Evolutionary conservation across 331 rosid species (phyloP).

Genomic region (Quercus lobata): DNA sequence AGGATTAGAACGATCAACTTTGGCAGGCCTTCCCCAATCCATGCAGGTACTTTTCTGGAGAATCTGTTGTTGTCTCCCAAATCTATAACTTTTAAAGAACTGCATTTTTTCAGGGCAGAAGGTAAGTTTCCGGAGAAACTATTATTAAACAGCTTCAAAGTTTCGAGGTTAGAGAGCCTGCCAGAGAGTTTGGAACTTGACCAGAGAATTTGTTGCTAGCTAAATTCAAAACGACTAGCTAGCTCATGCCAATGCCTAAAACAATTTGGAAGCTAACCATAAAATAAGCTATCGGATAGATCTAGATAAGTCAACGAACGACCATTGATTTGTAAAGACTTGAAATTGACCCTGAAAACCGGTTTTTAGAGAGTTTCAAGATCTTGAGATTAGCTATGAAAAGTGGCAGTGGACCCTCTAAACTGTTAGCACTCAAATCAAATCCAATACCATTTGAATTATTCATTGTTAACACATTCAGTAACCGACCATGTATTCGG

Average conservation of each 20-base stretch:
- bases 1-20: conserved; percentile 24
- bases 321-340: background rate
- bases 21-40: conserved; percentile 28
- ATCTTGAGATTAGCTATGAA: background rate
- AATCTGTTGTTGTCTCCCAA: conserved; percentile 32
- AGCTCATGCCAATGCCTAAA: background rate
- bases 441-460: rapidly evolving
- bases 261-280: conserved; percentile 21
- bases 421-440: conserved; percentile 25
- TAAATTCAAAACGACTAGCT: background rate
- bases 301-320: background rate
- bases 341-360: conserved; percentile 10
- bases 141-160: conserved; percentile 16
- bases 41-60: conserved; percentile 22
- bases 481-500: background rate
- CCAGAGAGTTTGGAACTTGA: conserved; percentile 19
- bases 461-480: no score
- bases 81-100: conserved; percentile 4
- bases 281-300: conserved; percentile 11
- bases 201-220: conserved; percentile 32
- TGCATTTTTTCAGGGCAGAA: background rate
- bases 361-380: conserved; percentile 9
- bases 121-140: conserved; percentile 24
- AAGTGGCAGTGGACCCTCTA: conserved; percentile 1
- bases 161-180: rapidly evolving